phyloP scores from a whole-genome alignment of 2,329 filamentous ascomycete genomes.

The Colletotrichum sublineola region DNA sequence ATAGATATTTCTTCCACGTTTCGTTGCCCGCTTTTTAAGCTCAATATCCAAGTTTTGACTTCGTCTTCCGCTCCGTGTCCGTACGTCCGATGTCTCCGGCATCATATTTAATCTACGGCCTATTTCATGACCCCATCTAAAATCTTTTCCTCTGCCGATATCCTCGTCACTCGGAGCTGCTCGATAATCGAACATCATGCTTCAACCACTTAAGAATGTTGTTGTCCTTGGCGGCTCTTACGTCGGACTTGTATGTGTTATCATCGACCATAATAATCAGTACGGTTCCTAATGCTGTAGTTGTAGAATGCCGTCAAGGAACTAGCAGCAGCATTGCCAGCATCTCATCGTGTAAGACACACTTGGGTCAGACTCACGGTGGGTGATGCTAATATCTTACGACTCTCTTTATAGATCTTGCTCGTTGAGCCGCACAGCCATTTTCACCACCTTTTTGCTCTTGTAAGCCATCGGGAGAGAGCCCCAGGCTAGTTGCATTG shows the following conservation, averaged over 20 bases:
- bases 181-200: background rate
- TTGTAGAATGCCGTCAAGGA: conserved; percentile 9
- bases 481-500: background rate
- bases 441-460: conserved; percentile 31
- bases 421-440: conserved; percentile 34
- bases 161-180: no score
- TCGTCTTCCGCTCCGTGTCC: background rate
- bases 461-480: conserved; percentile 7
- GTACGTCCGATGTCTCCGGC: background rate
- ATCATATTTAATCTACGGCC: background rate
- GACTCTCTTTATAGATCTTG: conserved; percentile 1
- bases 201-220: conserved; percentile 49
- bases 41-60: background rate
- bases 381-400: background rate
- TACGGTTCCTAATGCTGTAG: background rate
- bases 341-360: conserved; percentile 19
- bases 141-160: no score
- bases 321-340: conserved; percentile 28
- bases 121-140: background rate
- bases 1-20: no score
- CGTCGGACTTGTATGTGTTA: conserved; percentile 51
- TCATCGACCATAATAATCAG: conserved; percentile 11
- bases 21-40: background rate
- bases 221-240: conserved; percentile 61
- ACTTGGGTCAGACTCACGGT: background rate